phyloP scores from a whole-genome alignment of 2,329 filamentous ascomycete genomes.

The Paraphoma sp. region DNA sequence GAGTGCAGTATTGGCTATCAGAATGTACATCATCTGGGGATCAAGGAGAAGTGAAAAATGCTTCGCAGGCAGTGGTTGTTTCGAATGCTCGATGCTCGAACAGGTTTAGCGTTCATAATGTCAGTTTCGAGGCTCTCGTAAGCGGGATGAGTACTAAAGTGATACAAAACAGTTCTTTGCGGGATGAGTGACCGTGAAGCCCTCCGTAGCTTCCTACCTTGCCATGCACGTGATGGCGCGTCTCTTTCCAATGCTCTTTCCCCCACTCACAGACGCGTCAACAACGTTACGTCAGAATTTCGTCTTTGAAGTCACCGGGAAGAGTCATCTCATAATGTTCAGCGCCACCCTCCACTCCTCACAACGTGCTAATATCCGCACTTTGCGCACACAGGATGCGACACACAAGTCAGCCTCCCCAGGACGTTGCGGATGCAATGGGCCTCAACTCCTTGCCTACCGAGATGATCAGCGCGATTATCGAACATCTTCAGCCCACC shows the following conservation, averaged over 20 bases:
- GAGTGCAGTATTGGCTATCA: not conserved
- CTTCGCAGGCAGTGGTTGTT: too few relatives aligned
- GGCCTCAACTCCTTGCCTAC: not conserved
- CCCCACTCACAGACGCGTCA: not conserved
- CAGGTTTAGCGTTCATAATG: too few relatives aligned
- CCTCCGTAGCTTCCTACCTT: not conserved
- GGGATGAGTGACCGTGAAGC: not conserved
- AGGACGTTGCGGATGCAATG: not conserved
- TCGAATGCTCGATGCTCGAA: too few relatives aligned
- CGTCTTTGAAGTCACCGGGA: not conserved
- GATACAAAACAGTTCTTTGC: not conserved
- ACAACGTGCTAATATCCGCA: not conserved
- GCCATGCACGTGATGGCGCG: not conserved
- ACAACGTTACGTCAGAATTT: not conserved
- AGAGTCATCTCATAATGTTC: not conserved
- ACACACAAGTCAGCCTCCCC: not conserved
- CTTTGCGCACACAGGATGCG: not conserved
- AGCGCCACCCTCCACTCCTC: not conserved
- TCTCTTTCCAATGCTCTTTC: not conserved
- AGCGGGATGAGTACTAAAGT: not conserved
- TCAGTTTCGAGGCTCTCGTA: not conserved
- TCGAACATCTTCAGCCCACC: not conserved
- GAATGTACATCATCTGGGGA: not conserved
- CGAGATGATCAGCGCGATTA: conserved; percentile 5
- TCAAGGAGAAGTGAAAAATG: not conserved